These are phyloP conservation scores for Cytospora paraplurivora DNA, from an alignment of 2,329 filamentous ascomycete genomes.

Conservation along the genomic window DNA sequence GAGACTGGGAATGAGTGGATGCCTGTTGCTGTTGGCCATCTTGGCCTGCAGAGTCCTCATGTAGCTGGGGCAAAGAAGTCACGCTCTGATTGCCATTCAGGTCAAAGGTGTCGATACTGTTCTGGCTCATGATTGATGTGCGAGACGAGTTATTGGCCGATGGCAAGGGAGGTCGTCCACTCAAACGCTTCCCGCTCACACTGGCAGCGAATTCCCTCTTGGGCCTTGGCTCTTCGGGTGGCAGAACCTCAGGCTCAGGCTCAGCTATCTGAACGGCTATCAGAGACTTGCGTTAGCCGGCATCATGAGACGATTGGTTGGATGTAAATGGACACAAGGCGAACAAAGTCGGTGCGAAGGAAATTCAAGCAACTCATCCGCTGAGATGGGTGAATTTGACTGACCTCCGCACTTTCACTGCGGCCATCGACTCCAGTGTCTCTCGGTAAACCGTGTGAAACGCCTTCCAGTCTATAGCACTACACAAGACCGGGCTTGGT, in stretches of 20 bases:
- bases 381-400: constrained; percentile 8
- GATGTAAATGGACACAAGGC: not conserved
- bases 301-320: not conserved
- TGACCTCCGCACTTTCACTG: constrained; percentile 4
- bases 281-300: constrained; percentile 30
- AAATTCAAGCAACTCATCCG: not conserved
- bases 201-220: constrained; percentile 50
- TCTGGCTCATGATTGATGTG: constrained; percentile 46
- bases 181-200: constrained; percentile 45
- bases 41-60: constrained; percentile 33
- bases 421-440: not conserved
- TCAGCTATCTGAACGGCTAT: constrained; percentile 62
- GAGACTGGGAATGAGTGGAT: constrained; percentile 34
- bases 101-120: constrained; percentile 38
- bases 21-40: constrained; percentile 15
- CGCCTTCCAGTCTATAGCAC: constrained; percentile 8
- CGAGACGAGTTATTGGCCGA: constrained; percentile 45
- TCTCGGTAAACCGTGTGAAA: not conserved
- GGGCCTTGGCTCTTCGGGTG: constrained; percentile 41
- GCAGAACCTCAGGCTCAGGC: constrained; percentile 43
- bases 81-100: constrained; percentile 33
- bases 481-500: constrained; percentile 6
- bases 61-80: constrained; percentile 34
- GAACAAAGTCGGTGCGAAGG: not conserved
- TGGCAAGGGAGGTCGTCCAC: constrained; percentile 44